phyloP scores from a whole-genome alignment of 208 protist genomes.

The Trypanosoma conorhini region DNA sequence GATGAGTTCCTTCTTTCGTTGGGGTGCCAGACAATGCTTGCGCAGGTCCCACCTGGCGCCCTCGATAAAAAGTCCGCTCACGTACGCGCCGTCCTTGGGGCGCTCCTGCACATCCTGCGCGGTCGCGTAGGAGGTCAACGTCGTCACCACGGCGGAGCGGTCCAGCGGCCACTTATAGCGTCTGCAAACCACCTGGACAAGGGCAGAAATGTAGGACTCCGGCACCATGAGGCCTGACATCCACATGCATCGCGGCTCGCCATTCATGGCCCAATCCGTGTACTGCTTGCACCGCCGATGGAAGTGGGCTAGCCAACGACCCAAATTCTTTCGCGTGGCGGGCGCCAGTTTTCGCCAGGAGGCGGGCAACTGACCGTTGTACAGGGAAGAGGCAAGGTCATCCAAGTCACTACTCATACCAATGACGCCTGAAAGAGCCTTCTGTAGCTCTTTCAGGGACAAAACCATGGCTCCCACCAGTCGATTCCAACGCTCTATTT shows the following conservation, averaged over 20 bases:
- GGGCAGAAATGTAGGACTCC: conserved; percentile 97
- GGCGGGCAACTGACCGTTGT: conserved; percentile 95
- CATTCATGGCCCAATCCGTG: conserved; percentile 92
- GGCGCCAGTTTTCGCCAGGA: conserved; percentile 95
- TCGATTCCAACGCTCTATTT: conserved; percentile 98
- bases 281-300: conserved; percentile 94
- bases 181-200: conserved; percentile 98
- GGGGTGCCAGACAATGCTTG: conserved; percentile 71
- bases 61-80: conserved; percentile 97
- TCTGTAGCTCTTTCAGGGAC: conserved; percentile 95
- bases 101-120: conserved; percentile 73
- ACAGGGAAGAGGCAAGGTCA: conserved; percentile 90
- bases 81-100: conserved; percentile 96
- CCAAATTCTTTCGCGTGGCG: conserved; percentile 95
- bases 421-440: conserved; percentile 96
- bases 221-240: conserved; percentile 99
- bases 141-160: conserved; percentile 95
- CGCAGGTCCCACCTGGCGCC: conserved; percentile 97
- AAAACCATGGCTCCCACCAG: conserved; percentile 90
- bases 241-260: conserved; percentile 98
- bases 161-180: conserved; percentile 98
- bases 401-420: conserved; percentile 98
- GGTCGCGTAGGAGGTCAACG: conserved; percentile 85
- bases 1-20: conserved; percentile 97
- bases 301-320: conserved; percentile 97